These are phyloP conservation scores for Ceratocystis papillata DNA, from an alignment of 2,329 filamentous ascomycete genomes.

Conservation along the genomic window DNA sequence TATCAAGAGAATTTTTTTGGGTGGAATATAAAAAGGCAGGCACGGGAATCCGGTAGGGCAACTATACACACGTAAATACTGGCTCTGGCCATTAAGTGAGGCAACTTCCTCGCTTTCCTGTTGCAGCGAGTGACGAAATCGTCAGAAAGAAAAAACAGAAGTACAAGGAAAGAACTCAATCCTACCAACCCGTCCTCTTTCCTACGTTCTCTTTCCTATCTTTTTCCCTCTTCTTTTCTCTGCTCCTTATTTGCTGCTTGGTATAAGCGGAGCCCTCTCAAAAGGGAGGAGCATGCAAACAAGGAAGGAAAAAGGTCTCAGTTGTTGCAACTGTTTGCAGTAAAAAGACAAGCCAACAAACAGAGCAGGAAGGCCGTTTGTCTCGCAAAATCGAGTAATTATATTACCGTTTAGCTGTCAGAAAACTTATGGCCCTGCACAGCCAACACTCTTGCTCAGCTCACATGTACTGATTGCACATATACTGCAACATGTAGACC, in stretches of 20 bases:
- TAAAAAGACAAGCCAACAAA: not conserved
- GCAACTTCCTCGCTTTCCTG: slow-evolving; percentile 2
- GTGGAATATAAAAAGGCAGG: not conserved
- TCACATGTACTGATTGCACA: not conserved
- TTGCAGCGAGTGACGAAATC: slow-evolving; percentile 12
- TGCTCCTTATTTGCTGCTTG: not conserved
- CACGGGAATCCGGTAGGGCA: not conserved
- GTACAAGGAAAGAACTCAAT: slow-evolving; percentile 7
- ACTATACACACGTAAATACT: slow-evolving; percentile 7
- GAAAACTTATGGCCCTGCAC: slow-evolving; percentile 8
- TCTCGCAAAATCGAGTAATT: not conserved
- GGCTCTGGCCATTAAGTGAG: not conserved
- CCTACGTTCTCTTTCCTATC: not conserved
- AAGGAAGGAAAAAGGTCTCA: not conserved
- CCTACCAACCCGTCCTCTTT: slow-evolving; percentile 1
- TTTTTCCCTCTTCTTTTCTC: not conserved
- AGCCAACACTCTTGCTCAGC: slow-evolving; percentile 8
- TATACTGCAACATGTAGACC: not conserved
- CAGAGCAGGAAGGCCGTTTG: not conserved
- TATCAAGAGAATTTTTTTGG: not conserved
- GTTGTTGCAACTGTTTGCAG: slow-evolving; percentile 4
- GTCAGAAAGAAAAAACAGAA: not conserved
- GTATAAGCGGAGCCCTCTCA: not conserved
- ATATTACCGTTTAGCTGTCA: not conserved
- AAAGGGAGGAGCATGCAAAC: not conserved